Evolutionary conservation across 495 filamentous ascomycete species (phyloP), one percentile per base, ranked within the genome.

Genomic region (Daldinia concentrica): DNA sequence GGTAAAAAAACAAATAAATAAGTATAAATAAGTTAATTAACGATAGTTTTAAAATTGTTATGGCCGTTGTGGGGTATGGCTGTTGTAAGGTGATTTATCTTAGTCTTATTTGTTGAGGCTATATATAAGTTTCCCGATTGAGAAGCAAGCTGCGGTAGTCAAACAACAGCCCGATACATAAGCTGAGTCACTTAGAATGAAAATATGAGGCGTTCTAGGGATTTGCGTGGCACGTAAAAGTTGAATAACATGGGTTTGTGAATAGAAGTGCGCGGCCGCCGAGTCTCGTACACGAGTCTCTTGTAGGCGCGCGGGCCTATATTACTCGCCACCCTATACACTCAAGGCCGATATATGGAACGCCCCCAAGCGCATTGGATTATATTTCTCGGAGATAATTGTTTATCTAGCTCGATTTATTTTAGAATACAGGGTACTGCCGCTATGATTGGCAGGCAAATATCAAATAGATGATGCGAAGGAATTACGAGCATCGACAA

Each of bases 111-210:
- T 6, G n/a, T 15, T 57, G 67, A 70, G 68, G 62, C 62, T 66
- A 66, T 62, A 69, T 54, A 58, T 29, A 5, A 62, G 55, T 66
- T 71, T 29, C 68, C 62, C 27, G 41, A 45, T 62, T 22, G 17
- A 55, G 68, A 27, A 51, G 61, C 55, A 62, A 58, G 8, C n/a
- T 58, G 68, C 68, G 68, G 56, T 34, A 62, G 62, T 39, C 45
- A 51, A 62, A 50, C 15, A 30, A 60, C 56, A 48, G 17, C 43
- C 43, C 8, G 24, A 41, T 24, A 22, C 41, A 66, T 66, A 71
- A 71, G 68, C 68, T 66, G 63, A 71, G 58, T 71, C 68, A 71
- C 45, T 71, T 6, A 54, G 2, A 45, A 39, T 54, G 19, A 66
- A 58, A 29, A 43, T 37, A 39, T 39, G 58, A 71, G 68, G 58